Conservation (phyloP, 1,284 basidiomycete genomes). For the Pyrrhoderma noxium region DNA sequence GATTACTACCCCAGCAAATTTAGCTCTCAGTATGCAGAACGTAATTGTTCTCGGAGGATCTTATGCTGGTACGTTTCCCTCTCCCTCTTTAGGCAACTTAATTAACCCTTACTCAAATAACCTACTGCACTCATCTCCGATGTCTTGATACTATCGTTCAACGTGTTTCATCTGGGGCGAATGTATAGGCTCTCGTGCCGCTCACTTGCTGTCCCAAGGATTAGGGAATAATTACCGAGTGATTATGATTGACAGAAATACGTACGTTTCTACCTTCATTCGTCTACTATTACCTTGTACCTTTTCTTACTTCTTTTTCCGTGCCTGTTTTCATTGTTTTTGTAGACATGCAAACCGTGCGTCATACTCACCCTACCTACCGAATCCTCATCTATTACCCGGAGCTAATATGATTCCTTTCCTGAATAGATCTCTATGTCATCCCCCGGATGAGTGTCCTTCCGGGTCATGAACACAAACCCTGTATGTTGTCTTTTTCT, state of each 20-base stretch:
- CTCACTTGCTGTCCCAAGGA: slow-evolving; percentile 46
- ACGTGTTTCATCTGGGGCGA: no score
- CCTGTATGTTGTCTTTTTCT: slow-evolving; percentile 37
- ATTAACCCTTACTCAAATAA: no score
- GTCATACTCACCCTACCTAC: slow-evolving; percentile 18
- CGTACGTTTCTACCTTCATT: slow-evolving; percentile 30
- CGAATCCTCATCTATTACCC: slow-evolving; percentile 7
- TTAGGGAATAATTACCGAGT: slow-evolving; percentile 58
- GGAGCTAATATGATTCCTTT: slow-evolving; percentile 21
- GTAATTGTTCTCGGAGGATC: slow-evolving; percentile 35
- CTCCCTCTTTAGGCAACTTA: neutral
- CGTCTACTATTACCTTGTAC: slow-evolving; percentile 1
- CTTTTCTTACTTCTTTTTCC: no score
- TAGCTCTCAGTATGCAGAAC: neutral
- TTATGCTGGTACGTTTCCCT: slow-evolving; percentile 42
- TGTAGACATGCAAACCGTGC: slow-evolving; percentile 40
- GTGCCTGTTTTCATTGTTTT: slow-evolving; percentile 1
- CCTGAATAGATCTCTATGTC: slow-evolving; percentile 46
- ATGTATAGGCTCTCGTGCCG: slow-evolving; percentile 38
- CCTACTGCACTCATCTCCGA: neutral
- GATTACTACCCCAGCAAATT: neutral
- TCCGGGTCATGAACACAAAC: slow-evolving; percentile 66
- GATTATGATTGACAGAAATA: slow-evolving; percentile 67
- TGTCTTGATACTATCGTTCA: neutral
- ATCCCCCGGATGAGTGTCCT: slow-evolving; percentile 59